Evolutionary conservation across 306 rosid genomes (phyloP), one percentile per base, ranked within the genome.

Genomic region (Fragaria ananassa): DNA sequence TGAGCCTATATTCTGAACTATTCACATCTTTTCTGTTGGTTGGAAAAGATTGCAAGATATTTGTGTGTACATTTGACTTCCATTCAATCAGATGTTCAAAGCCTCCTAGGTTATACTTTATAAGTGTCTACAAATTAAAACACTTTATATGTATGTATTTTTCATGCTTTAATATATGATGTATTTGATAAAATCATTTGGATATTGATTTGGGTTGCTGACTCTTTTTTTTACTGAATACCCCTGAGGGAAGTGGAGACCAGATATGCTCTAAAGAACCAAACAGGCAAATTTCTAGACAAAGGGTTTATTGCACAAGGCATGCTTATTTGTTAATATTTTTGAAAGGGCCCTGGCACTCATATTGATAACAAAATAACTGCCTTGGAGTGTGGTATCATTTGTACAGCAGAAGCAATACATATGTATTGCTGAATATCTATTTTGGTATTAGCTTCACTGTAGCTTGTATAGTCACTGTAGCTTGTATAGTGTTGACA

Each of bases 1-100:
- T 81, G 86, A 57, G 66, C 46, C 57, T 75, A 68, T 80, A 73
- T 68, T 37, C 37, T 60, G 45, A 51, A 74, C 39, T 56, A 74
- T 42, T 35, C 68, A 23, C 42, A 29, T 46, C 39, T n/a, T 72
- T 64, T 74, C 62, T 67, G 21, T 31, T 83, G 63, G 58, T 66
- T 35, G 39, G 14, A 41, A 4, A 45, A 21, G 58, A 58, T 8
- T 65, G 8, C 11, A 35, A 72, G 39, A 61, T 23, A 46, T 58
- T 37, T 56, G 35, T 35, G 25, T 35, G 44, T 35, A 53, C 54
- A 31, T 66, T 73, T 37, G 57, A 71, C 47, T 51, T 23, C 34
- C 25, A 61, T 50, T 29, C 63, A 64, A 66, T 27, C 27, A 54
- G 31, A 35, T 71, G 15, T 60, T 60, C 65, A 54, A 45, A 68